A percentile compares a stretch with the other conserved stretches of the same genome.
phyloP scores from a whole-genome alignment of 2,329 filamentous ascomycete species.

The Ascochyta rabiei region DNA sequence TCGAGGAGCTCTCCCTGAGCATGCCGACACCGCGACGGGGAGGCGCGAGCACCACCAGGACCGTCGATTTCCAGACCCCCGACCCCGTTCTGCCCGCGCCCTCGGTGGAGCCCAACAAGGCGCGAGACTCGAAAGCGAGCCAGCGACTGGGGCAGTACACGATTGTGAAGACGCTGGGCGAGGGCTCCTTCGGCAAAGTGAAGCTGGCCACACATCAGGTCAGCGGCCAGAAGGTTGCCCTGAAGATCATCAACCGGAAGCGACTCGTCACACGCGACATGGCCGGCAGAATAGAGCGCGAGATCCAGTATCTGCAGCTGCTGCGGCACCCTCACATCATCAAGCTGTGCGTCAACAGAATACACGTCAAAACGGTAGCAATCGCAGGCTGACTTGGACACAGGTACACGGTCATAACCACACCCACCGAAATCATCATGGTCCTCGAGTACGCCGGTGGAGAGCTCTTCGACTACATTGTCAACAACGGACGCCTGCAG shows the following conservation, averaged over 20 bases:
- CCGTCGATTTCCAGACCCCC: conserved; percentile 44
- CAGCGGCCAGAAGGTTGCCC: conserved; percentile 91
- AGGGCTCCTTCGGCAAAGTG: conserved; percentile 98
- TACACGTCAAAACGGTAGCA: neutral
- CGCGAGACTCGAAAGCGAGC: conserved; percentile 66
- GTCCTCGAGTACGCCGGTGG: conserved; percentile 96
- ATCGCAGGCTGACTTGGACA: conserved; percentile 7
- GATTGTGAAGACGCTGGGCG: conserved; percentile 86
- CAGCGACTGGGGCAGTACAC: conserved; percentile 92
- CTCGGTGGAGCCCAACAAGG: conserved; percentile 48
- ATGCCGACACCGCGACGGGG: conserved; percentile 67
- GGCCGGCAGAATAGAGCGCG: conserved; percentile 94
- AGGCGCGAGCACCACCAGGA: conserved; percentile 37
- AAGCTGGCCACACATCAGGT: conserved; percentile 93
- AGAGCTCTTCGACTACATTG: conserved; percentile 97
- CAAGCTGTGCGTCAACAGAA: conserved; percentile 74
- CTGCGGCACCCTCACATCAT: conserved; percentile 98
- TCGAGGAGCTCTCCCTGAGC: conserved; percentile 70
- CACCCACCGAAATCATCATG: conserved; percentile 95
- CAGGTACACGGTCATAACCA: conserved; percentile 96
- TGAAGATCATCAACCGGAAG: conserved; percentile 97
- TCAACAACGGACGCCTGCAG: conserved; percentile 88
- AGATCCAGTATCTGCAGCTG: conserved; percentile 97
- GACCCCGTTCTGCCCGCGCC: conserved; percentile 26
- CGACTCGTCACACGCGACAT: conserved; percentile 97